phyloP scores from a whole-genome alignment of 2,329 filamentous ascomycete species.

The Phialophora verrucosa region DNA sequence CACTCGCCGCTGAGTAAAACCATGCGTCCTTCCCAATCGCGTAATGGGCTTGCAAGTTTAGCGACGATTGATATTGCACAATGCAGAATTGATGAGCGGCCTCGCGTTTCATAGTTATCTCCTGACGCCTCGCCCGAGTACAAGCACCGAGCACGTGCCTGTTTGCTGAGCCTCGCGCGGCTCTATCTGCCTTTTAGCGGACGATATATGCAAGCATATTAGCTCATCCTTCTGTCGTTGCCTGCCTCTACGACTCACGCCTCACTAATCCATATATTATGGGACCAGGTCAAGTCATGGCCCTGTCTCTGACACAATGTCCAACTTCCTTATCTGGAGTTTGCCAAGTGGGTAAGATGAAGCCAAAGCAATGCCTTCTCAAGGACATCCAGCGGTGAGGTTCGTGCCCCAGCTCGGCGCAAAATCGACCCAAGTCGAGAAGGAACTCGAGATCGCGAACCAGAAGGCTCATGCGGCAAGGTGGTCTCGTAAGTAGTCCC shows the following conservation, averaged over 20 bases:
- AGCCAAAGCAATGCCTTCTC: background rate
- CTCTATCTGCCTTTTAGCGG: background rate
- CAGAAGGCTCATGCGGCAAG: slow-evolving; percentile 11
- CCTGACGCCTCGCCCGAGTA: background rate
- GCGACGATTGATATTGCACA: background rate
- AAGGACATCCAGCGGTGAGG: background rate
- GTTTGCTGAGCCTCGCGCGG: background rate
- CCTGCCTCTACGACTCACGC: background rate
- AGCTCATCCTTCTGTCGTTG: background rate
- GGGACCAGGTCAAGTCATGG: background rate
- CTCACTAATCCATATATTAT: background rate
- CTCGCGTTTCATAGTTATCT: background rate
- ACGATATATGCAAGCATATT: background rate
- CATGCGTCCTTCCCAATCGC: background rate
- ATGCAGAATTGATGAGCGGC: background rate
- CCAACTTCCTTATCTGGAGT: background rate
- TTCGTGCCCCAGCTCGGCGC: slow-evolving; percentile 6
- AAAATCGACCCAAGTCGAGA: slow-evolving; percentile 5
- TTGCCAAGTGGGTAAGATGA: slow-evolving; percentile 6
- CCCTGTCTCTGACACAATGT: background rate
- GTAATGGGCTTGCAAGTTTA: background rate
- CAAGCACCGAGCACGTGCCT: background rate
- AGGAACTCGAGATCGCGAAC: slow-evolving; percentile 13
- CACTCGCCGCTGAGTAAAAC: background rate
- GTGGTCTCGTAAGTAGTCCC: slow-evolving; percentile 1